Conservation (phyloP, 2,329 filamentous ascomycete species). For the Canariomyces notabilis region DNA sequence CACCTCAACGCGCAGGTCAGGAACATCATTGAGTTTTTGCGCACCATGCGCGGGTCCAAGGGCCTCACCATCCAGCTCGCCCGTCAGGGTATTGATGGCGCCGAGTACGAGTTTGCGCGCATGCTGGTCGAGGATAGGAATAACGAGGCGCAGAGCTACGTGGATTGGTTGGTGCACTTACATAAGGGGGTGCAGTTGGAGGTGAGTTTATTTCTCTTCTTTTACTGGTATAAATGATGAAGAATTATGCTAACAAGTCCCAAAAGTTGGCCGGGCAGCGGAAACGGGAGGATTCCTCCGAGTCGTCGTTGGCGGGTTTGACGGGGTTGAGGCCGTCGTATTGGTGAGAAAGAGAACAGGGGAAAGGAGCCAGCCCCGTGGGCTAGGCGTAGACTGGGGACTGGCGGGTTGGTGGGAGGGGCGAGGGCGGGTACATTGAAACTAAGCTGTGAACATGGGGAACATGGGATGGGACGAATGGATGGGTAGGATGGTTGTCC, state of each 20-base stretch:
- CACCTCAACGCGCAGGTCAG: constrained; percentile 92
- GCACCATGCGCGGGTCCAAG: constrained; percentile 76
- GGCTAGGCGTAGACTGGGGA: no score
- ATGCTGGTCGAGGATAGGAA: constrained; percentile 91
- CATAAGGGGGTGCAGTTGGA: constrained; percentile 92
- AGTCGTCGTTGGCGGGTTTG: constrained; percentile 41
- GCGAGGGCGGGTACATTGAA: no score
- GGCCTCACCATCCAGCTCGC: constrained; percentile 85
- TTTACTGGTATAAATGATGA: no score
- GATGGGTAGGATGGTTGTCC: no score
- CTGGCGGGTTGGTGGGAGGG: no score
- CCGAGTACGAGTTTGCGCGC: constrained; percentile 93
- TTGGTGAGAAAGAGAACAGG: constrained; percentile 22
- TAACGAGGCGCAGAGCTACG: constrained; percentile 95
- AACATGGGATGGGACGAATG: no score
- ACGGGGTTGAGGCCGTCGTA: constrained; percentile 28
- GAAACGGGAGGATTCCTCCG: constrained; percentile 59
- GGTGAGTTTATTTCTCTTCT: constrained; percentile 41
- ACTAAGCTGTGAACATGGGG: no score
- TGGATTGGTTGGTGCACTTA: constrained; percentile 95
- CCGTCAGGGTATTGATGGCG: constrained; percentile 85
- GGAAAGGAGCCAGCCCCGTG: no score
- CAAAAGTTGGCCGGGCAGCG: constrained; percentile 61
- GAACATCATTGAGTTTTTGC: constrained; percentile 86
- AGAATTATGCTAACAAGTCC: constrained; percentile 16